Evolutionary conservation across 179 eudicot genomes (phyloP), one percentile per base, ranked within the genome.

Genomic region (Gypsophila paniculata): DNA sequence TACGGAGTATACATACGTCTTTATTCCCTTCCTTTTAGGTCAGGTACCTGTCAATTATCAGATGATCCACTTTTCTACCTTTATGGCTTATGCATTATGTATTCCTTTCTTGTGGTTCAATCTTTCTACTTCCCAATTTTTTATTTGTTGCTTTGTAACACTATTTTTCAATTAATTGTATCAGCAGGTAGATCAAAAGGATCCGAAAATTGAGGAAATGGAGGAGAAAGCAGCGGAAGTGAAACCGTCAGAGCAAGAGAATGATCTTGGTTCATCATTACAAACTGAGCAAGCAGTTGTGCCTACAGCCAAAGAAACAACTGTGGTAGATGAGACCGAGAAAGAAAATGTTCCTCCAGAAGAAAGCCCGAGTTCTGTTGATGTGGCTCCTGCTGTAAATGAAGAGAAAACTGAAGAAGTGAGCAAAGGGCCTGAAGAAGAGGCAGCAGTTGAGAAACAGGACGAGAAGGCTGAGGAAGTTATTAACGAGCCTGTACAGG

Each of bases 51-150:
- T 13, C 66, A 49, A 14, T 62, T 69, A 60, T 32, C 72, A 65
- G 61, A 54, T 60, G 67, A n/a, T 59, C 39, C 49, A 21, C 71
- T 78, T 77, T 72, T 60, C 55, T 34, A 48, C 53, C 62, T 54
- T 73, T 65, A 17, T n/a, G n/a, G n/a, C n/a, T n/a, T n/a, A n/a
- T 62, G 77, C 49, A 68, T 69, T 49, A 23, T 49, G 61, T 69
- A 76, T 80, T 69, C 80, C 42, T 80, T 76, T 22, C 83, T 80
- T 80, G 80, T 61, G 22, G 4, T 26, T 42, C 53, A 76, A 65
- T 64, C 59, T 26, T 76, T 65, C 74, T 13, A 26, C 5, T 58
- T 63, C 10, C 7, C 44, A 12, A 13, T 18, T 22, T 38, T 22
- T 69, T 58, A 59, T 12, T 74, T 58, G n/a, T 66, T 12, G 52